Base-by-base conservation (phyloP, 1,284 basidiomycete species). In the Cerrena zonata region DNA sequence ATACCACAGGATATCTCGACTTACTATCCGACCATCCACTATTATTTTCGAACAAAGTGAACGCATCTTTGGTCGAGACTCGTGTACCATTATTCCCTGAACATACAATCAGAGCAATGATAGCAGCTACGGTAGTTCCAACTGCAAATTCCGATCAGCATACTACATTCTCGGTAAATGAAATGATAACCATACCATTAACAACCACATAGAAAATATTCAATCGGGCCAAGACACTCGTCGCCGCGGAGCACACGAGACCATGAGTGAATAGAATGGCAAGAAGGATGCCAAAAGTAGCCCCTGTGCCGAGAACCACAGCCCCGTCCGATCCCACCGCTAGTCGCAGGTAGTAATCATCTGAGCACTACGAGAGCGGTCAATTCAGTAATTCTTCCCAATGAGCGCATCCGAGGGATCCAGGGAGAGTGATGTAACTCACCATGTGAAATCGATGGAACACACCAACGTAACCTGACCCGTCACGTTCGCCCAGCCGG, bases 331-430 rank as follows among this genome's bases (percentile, higher is more conserved):
- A 77, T 21, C 69, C 70, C 0, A 89, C 83, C 4, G 79, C 72
- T 27, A 86, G 75, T 0, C 83, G 84, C 2, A n/a, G n/a, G 84
- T 84, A 3, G 83, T 77, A 52, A 89, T 86, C 86, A 88, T 88
- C 62, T 86, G 80, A 2, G 86, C 85, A 40, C 74, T 78, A 41
- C 18, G 34, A 21, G 18, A 37, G 13, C 22, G 23, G 7, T 21
- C 45, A 22, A 27, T 19, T 18, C 39, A n/a, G n/a, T n/a, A n/a
- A n/a, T n/a, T n/a, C n/a, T n/a, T n/a, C n/a, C n/a, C n/a, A 41
- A 30, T 7, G 25, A 13, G 25, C n/a, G 15, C 13, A n/a, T n/a
- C n/a, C 7, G 30, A 34, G 15, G 7, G 15, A 25, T 26, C 27
- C 7, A 39, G 25, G 21, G 25, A 36, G 10, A 41, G 46, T 36